Base-by-base conservation (phyloP, 2,329 filamentous ascomycete species). In the Cercospora canescens region DNA sequence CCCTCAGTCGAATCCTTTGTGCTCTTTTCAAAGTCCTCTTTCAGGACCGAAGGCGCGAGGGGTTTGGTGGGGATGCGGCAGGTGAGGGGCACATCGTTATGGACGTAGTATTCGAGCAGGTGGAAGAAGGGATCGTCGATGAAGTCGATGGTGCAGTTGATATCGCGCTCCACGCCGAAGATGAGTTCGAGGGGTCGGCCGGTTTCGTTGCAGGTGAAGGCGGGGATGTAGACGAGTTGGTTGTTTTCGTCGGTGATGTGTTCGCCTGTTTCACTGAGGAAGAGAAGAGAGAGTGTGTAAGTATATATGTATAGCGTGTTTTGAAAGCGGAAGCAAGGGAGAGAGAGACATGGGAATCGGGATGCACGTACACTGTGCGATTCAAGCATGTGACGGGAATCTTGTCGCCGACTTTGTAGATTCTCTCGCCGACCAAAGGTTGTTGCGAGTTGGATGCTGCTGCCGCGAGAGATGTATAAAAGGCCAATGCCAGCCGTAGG, bases 61-160 rank as follows among this genome's bases (percentile, higher is more conserved):
- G 94, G 94, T 7, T 90, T 89, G 0, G 92, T 88, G 30, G 94
- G 93, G 14, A 98, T 87, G 60, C 95, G 94, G 80, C 95, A 99
- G 62, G 93, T 89, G 58, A 98, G 85, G 9, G 95, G 95, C 18
- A 93, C 94, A 80, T 99, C 95, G 82, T 91, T 93, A 85, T 98
- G 95, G 78, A 98, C 90, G 85, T 98, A 98, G 85, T 97, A 98
- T 82, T 98, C 92, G 82, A 94, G 89, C 60, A 94, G 86, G 80
- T 95, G 92, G 84, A 93, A 95, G 84, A 94, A 90, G 45, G 90
- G 87, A 77, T 94, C 92, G 74, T 86, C 85, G 73, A 94, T 85
- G 80, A 91, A 86, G 76, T 90, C 83, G 73, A 95, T 89, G 63
- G 92, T 95, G 83, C 92, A 95, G 82, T 94, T 94, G 72, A 92